phyloP scores from a whole-genome alignment of 495 filamentous ascomycete species.

The Letharia lupina region DNA sequence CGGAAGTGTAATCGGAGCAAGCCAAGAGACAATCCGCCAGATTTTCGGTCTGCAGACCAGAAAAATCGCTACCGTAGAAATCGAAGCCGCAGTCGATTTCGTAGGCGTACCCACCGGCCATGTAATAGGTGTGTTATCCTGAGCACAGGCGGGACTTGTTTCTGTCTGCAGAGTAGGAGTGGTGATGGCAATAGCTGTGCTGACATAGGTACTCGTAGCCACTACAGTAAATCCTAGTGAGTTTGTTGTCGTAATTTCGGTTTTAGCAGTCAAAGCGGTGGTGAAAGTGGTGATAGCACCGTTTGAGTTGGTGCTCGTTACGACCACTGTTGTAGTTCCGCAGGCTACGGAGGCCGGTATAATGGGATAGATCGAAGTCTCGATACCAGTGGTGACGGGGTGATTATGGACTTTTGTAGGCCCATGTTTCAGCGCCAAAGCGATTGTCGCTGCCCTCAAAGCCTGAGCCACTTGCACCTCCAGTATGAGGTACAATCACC shows the following conservation, averaged over 20 bases:
- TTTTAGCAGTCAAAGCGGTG: background rate
- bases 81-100: too few relatives aligned
- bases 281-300: background rate
- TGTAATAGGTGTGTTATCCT: too few relatives aligned
- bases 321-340: background rate
- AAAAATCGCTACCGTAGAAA: too few relatives aligned
- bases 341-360: background rate
- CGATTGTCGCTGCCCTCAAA: background rate
- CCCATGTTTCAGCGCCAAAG: background rate
- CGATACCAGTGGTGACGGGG: background rate
- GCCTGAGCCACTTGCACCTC: background rate
- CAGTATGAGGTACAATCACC: background rate
- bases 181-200: background rate
- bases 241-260: conserved; percentile 6
- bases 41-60: too few relatives aligned
- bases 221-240: conserved; percentile 9
- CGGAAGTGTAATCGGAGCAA: too few relatives aligned
- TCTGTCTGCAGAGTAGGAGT: too few relatives aligned
- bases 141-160: too few relatives aligned
- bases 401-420: background rate
- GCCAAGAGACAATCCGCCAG: too few relatives aligned
- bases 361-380: background rate
- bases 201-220: conserved; percentile 7
- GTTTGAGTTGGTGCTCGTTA: background rate
- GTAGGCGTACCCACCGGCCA: too few relatives aligned